Conservation (phyloP, 108 stramenopile species). For the Cyclotella atomus region DNA sequence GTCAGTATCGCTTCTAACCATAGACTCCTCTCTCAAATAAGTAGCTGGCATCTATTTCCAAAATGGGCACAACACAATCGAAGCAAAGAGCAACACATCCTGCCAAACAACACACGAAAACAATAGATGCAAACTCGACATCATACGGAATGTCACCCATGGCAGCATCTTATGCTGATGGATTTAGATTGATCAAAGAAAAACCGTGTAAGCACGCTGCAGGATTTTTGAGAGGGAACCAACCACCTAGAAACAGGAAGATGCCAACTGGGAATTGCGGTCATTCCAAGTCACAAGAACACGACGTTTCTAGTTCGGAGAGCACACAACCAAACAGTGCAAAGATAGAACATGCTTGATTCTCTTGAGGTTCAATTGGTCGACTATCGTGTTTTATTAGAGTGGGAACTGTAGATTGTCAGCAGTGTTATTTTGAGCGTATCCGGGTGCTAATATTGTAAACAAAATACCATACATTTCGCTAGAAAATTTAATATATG, state of each 20-base stretch:
- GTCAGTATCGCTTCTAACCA: not conserved
- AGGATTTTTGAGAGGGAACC: not conserved
- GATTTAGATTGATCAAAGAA: constrained; percentile 6
- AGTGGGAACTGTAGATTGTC: too few relatives aligned
- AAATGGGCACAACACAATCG: constrained; percentile 1
- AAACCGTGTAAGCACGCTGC: not conserved
- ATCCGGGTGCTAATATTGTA: too few relatives aligned
- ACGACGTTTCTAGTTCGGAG: not conserved
- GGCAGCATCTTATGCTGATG: constrained; percentile 4
- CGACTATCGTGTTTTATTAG: too few relatives aligned
- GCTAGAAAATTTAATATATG: not conserved
- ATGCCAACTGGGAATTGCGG: not conserved
- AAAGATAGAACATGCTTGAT: not conserved
- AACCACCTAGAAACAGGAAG: not conserved
- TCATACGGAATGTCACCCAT: constrained; percentile 2
- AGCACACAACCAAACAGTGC: not conserved
- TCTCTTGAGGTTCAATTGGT: too few relatives aligned
- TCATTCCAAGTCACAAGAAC: not conserved
- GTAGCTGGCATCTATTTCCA: not conserved
- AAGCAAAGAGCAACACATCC: not conserved
- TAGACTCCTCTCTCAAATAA: not conserved
- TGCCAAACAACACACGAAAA: not conserved
- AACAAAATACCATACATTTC: too few relatives aligned
- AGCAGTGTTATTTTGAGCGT: too few relatives aligned
- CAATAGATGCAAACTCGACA: not conserved